Evolutionary conservation across 1,284 basidiomycete species (phyloP), one percentile per base, ranked within the genome.

Genomic region (Moesziomyces globuligerus): DNA sequence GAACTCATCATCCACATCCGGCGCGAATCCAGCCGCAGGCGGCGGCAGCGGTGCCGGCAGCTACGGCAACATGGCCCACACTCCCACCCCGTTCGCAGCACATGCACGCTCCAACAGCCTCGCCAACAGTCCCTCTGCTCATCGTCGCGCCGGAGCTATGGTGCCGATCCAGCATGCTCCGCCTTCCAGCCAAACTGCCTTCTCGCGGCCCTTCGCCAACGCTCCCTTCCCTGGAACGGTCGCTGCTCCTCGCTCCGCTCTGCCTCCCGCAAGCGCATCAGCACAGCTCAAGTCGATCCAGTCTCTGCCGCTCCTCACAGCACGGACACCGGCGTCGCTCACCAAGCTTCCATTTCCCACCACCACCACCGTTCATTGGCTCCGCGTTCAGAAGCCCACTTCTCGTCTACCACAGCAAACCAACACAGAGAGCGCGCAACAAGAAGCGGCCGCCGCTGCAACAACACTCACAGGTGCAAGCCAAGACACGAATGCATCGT

Each of bases 231-330:
- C 65, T 3, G 54, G 58, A n/a, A 62, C 59, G 7, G 53, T 56
- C 1, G 37, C 58, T 11, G 54, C 49, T 13, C 43, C 57, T 20
- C 65, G 62, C 13, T 47, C 58, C 0, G 44, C 49, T 9, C 43
- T 50, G 25, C 52, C 56, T 52, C 40, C 56, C 7, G 49, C 48
- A 34, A 45, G 24, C 39, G 44, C 49, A 9, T 38, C 52, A n/a
- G 45, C 42, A 17, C 41, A 44, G 3, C 45, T 43, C 1, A 46
- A 17, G 21, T 55, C 52, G 21, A 36, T 59, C 25, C 60, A 56
- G 32, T 44, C 55, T 15, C 56, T 70, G 8, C 38, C 55, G 15
- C 28, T 56, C 3, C 67, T 64, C 38, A 59, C 66, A 15, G 26
- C 54, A 7, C 38, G 24, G 0, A 69, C 66, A 6, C 66, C 66